Conservation (phyloP, 2,329 filamentous ascomycete species). For the Thermochaetoides dissita region DNA sequence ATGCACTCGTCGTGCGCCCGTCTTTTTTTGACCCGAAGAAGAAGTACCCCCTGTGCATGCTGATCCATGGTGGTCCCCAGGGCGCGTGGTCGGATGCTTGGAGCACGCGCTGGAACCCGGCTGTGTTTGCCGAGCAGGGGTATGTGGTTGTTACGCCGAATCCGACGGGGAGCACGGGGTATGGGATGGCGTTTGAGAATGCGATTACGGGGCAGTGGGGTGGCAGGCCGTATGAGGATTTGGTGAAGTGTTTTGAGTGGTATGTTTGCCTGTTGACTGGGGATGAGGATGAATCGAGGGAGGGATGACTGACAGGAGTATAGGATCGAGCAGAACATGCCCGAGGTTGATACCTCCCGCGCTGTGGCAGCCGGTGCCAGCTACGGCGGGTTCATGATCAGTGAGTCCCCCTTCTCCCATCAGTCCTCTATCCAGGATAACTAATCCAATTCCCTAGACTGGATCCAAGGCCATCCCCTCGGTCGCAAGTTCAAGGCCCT, state of each 20-base stretch:
- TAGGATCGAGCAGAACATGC: slow-evolving; percentile 44
- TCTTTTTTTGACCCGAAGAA: slow-evolving; percentile 53
- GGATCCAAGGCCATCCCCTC: slow-evolving; percentile 78
- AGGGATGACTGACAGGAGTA: too few species aligned
- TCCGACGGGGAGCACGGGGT: slow-evolving; percentile 70
- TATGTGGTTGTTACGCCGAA: slow-evolving; percentile 75
- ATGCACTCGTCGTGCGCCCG: slow-evolving; percentile 55
- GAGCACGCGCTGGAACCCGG: slow-evolving; percentile 76
- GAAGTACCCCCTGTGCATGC: slow-evolving; percentile 64
- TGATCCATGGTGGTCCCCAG: slow-evolving; percentile 76
- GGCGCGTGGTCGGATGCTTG: slow-evolving; percentile 62
- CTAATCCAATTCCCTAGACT: slow-evolving; percentile 33
- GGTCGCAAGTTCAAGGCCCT: slow-evolving; percentile 77
- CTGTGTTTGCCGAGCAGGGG: slow-evolving; percentile 74
- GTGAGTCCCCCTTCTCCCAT: slow-evolving; percentile 23
- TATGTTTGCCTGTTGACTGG: too few species aligned
- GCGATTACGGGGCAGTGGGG: slow-evolving; percentile 74
- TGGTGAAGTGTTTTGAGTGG: slow-evolving; percentile 65
- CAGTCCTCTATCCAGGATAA: too few species aligned
- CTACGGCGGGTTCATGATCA: slow-evolving; percentile 67
- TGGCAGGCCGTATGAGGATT: slow-evolving; percentile 67
- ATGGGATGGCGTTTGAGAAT: slow-evolving; percentile 63
- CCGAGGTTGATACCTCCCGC: slow-evolving; percentile 53
- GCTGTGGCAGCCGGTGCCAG: slow-evolving; percentile 63
- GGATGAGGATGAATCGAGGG: too few species aligned